Evolutionary conservation across 176 grass and related monocot genomes (phyloP).

Genomic region (Eremochloa ophiuroides): DNA sequence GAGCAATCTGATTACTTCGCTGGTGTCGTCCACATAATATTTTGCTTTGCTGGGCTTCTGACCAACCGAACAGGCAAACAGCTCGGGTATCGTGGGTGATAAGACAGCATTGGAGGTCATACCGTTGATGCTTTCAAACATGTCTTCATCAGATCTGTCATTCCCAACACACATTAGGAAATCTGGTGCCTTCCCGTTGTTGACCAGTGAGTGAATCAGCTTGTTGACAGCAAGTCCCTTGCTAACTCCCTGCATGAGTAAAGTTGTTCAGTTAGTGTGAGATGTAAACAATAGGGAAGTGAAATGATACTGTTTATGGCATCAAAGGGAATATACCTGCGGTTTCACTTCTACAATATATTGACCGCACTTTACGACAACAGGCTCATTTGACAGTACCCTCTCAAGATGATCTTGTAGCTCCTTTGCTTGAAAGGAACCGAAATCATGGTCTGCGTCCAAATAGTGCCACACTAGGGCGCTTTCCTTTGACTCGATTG

Average conservation of each 20-base stretch:
- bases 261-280: background rate
- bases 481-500: constrained; percentile 79
- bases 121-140: constrained; percentile 80
- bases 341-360: constrained; percentile 95
- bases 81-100: constrained; percentile 37
- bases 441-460: constrained; percentile 81
- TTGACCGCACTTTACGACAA: constrained; percentile 80
- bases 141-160: constrained; percentile 89
- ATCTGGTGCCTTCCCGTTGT: constrained; percentile 56
- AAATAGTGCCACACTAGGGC: constrained; percentile 93
- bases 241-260: constrained; percentile 58
- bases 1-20: constrained; percentile 77
- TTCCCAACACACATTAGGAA: constrained; percentile 81
- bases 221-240: constrained; percentile 84
- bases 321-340: constrained; percentile 46
- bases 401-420: constrained; percentile 79
- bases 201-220: constrained; percentile 45
- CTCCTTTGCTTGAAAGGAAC: constrained; percentile 91
- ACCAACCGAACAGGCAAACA: constrained; percentile 89
- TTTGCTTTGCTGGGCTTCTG: constrained; percentile 93
- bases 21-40: constrained; percentile 79
- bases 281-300: background rate
- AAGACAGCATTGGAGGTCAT: constrained; percentile 40
- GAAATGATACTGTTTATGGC: background rate
- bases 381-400: constrained; percentile 89